Conservation (phyloP, 805 yeast species). For the Teunomyces lycoperdinae region DNA sequence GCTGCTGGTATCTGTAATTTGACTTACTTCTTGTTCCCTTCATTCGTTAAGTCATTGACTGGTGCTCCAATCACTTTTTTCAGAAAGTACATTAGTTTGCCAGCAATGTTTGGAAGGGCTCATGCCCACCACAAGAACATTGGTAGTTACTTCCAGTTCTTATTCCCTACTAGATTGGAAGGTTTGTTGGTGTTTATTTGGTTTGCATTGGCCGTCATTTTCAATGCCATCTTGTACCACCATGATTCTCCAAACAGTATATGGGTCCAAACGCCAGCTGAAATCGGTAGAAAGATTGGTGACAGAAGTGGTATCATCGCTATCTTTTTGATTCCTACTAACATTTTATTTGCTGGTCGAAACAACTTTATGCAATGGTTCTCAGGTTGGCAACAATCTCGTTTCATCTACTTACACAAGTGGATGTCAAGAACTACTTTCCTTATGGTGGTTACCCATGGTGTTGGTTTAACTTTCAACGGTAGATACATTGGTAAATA, state of each 20-base stretch:
- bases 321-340: constrained; percentile 53
- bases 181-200: constrained; percentile 40
- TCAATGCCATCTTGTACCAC: constrained; percentile 22
- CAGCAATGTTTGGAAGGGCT: constrained; percentile 29
- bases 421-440: constrained; percentile 58
- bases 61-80: constrained; percentile 12
- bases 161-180: constrained; percentile 56
- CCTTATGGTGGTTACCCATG: constrained; percentile 54
- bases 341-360: constrained; percentile 60
- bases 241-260: constrained; percentile 24
- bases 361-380: constrained; percentile 20
- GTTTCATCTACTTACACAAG: constrained; percentile 64
- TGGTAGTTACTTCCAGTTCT: constrained; percentile 13
- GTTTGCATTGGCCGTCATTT: constrained; percentile 30
- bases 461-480: constrained; percentile 22
- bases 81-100: constrained; percentile 30
- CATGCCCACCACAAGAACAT: constrained; percentile 18
- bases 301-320: constrained; percentile 54
- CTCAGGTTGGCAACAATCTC: constrained; percentile 39
- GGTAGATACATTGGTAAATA: constrained; percentile 37
- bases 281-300: constrained; percentile 44
- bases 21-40: constrained; percentile 20
- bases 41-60: constrained; percentile 25
- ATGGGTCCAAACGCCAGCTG: constrained; percentile 22
- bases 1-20: constrained; percentile 32